Percentiles rank a stretch among this genome's conserved stretches.
phyloP scores from a whole-genome alignment of 2,329 filamentous ascomycete species.

The Colletotrichum plurivorum region DNA sequence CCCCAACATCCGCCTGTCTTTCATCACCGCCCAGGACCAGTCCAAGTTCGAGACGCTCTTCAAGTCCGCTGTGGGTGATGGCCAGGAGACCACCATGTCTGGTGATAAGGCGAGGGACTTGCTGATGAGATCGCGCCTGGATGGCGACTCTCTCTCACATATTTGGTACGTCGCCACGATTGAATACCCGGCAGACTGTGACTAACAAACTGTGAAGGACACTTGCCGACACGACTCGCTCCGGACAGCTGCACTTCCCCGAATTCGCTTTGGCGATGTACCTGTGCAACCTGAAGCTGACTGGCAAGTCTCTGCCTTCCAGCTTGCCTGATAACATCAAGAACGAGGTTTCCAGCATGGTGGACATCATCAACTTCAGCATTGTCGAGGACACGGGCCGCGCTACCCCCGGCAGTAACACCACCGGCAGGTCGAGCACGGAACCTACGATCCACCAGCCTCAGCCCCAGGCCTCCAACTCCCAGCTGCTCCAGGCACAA shows the following conservation, averaged over 20 bases:
- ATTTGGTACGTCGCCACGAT: constrained; percentile 80
- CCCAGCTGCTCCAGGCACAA: constrained; percentile 74
- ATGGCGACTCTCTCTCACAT: constrained; percentile 88
- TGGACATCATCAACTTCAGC: constrained; percentile 98
- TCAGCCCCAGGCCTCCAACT: constrained; percentile 81
- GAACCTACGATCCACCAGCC: constrained; percentile 75
- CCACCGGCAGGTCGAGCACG: constrained; percentile 67
- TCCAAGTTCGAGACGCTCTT: constrained; percentile 98
- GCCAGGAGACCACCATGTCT: constrained; percentile 83
- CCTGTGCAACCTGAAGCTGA: constrained; percentile 93
- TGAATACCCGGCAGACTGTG: background rate
- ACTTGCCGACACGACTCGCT: constrained; percentile 94
- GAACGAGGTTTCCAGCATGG: constrained; percentile 99
- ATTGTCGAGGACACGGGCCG: constrained; percentile 79
- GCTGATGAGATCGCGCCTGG: constrained; percentile 87
- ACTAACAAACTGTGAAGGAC: constrained; percentile 70
- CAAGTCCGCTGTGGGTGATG: constrained; percentile 91
- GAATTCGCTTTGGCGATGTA: constrained; percentile 99
- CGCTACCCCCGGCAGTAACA: constrained; percentile 71
- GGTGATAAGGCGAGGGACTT: constrained; percentile 94
- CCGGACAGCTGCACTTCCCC: constrained; percentile 95
- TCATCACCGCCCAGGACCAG: constrained; percentile 95
- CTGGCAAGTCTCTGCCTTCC: constrained; percentile 84
- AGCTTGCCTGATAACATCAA: constrained; percentile 86
- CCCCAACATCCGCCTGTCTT: constrained; percentile 93